Percentiles rank a stretch among this genome's conserved stretches.
Evolutionary conservation across 73 alveolate genomes (phyloP).

Genomic region (Uronychia binucleata): DNA sequence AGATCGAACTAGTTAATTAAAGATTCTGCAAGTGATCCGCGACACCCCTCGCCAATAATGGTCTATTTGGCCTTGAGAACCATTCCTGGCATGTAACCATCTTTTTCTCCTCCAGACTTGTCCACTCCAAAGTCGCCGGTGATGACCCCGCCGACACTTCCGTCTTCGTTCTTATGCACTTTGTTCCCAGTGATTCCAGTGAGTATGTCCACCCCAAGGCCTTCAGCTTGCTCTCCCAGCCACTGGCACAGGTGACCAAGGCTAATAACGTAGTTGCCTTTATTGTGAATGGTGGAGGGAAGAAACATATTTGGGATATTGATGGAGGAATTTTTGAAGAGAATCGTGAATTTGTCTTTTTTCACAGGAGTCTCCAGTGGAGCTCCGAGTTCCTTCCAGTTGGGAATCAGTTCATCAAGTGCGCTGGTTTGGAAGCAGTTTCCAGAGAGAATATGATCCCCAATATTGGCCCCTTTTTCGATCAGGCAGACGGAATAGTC

Average conservation of each 20-base stretch:
- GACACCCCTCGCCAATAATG: constrained; percentile 93
- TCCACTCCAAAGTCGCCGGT: constrained; percentile 91
- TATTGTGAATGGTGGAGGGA: constrained; percentile 71
- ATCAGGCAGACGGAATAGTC: constrained; percentile 74
- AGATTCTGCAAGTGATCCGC: constrained; percentile 90
- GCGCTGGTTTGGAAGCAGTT: constrained; percentile 92
- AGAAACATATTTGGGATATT: constrained; percentile 72
- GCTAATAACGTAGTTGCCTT: constrained; percentile 90
- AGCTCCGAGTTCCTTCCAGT: constrained; percentile 83
- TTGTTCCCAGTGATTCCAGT: constrained; percentile 89
- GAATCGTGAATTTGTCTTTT: constrained; percentile 80
- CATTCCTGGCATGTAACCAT: constrained; percentile 62
- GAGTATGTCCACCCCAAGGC: constrained; percentile 89
- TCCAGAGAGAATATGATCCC: constrained; percentile 95
- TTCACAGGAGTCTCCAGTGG: constrained; percentile 92
- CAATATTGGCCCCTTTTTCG: constrained; percentile 88
- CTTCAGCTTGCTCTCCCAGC: constrained; percentile 94
- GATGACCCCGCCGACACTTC: constrained; percentile 83
- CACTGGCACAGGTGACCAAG: constrained; percentile 90
- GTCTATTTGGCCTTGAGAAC: constrained; percentile 89
- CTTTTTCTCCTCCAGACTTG: constrained; percentile 79
- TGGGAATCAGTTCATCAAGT: constrained; percentile 84
- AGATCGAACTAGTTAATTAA: constrained; percentile 64
- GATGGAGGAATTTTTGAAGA: constrained; percentile 48
- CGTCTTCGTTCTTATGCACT: constrained; percentile 59